Base-by-base conservation (phyloP, 805 yeast species). In the Hemisphaericaspora nanyangensis region DNA sequence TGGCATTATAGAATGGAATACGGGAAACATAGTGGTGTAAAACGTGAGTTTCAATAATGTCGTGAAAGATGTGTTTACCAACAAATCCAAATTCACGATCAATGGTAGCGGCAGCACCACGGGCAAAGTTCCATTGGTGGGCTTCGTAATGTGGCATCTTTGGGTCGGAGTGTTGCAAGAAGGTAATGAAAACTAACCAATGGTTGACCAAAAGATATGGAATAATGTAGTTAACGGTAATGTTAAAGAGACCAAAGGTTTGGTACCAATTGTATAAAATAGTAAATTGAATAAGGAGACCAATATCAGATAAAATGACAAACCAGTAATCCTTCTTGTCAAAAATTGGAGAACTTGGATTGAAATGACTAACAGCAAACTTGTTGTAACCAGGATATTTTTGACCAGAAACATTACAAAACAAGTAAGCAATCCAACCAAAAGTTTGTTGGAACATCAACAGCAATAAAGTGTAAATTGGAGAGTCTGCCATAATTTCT, bases 31-130 rank as follows among this genome's bases (percentile, higher is more conserved):
- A 87, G 66, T 86, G 95, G 67, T 86, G 95, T 53, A 83, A 73
- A 39, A 87, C 95, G 59, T 86, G 95, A 38, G 95, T 87, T 68
- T 86, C 95, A 56, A 86, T 85, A 56, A 86, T 86, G 60, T 85
- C 95, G 63, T 86, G 95, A 79, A 86, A 82, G 54, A 84, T 68
- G 72, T 77, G 76, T 57, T 76, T 70, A 42, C 95, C 95, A 46
- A 83, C 70, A 58, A 85, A 82, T 22, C 91, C 90, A 57, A 85
- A 83, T 56, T 85, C 80, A 56, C 95, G 73, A 63, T 86, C 95
- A 46, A 87, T 80, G 41, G 95, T 86, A 44, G 91, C 85, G 40
- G 93, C 90, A 22, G 95, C 95, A 49, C 95, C 95, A 56, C 90
- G 77, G 36, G 90, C 89, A 59, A 84, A 85, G 51, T 75, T 85